Percentiles rank a stretch among this genome's conserved stretches.
phyloP scores from a whole-genome alignment of 306 rosid genomes.

The Mimosa bimucronata region DNA sequence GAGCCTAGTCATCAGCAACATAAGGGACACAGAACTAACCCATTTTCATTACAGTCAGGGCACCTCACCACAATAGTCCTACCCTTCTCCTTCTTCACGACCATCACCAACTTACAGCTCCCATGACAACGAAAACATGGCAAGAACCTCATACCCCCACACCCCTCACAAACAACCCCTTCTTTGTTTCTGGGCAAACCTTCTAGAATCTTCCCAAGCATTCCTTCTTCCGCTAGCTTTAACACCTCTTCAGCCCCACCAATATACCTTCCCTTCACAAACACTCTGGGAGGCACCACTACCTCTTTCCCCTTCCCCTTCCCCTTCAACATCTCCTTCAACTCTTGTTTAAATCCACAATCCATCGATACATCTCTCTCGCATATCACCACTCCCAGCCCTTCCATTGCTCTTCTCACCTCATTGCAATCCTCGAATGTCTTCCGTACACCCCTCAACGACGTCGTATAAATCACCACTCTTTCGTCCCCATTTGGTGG shows the following conservation, averaged over 20 bases:
- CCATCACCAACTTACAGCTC: constrained; percentile 68
- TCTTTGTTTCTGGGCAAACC: constrained; percentile 64
- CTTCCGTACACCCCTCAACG: constrained; percentile 76
- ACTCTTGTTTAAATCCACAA: constrained; percentile 67
- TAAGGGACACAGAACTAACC: constrained; percentile 79
- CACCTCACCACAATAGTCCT: constrained; percentile 57
- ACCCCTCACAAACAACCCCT: constrained; percentile 80
- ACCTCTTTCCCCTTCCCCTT: constrained; percentile 45
- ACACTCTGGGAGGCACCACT: constrained; percentile 68
- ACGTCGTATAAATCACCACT: constrained; percentile 76
- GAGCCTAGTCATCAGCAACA: constrained; percentile 55
- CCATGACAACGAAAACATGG: constrained; percentile 86
- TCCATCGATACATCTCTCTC: constrained; percentile 95
- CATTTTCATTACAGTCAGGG: constrained; percentile 84
- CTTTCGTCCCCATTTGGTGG: constrained; percentile 78
- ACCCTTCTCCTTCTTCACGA: constrained; percentile 43
- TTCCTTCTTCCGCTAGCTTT: constrained; percentile 67
- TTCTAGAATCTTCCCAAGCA: constrained; percentile 54
- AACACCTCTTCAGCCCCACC: constrained; percentile 74
- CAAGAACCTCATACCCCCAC: constrained; percentile 79
- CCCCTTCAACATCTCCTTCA: constrained; percentile 54
- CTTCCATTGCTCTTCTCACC: constrained; percentile 63
- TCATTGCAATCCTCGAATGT: constrained; percentile 84
- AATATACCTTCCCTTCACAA: constrained; percentile 69
- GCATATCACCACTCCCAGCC: constrained; percentile 54